A percentile compares a stretch with the other conserved stretches of the same genome.
Conservation (phyloP, 257 asterid genomes). For the Solanum infundibuliforme region DNA sequence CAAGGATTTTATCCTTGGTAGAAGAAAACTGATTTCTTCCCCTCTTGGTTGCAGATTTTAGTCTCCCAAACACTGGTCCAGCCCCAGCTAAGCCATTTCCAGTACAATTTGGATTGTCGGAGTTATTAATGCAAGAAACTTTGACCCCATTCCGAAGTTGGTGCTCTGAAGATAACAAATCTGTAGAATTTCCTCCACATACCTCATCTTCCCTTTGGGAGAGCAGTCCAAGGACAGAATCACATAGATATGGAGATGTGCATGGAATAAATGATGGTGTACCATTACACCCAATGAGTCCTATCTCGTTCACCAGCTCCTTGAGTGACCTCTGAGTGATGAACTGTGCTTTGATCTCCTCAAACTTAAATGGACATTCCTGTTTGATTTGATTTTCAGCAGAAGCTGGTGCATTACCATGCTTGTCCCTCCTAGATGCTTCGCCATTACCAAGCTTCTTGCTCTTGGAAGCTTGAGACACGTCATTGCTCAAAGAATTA, state of each 20-base stretch:
- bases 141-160: conserved; percentile 17
- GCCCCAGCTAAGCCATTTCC: conserved; percentile 21
- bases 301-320: conserved; percentile 58
- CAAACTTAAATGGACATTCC: conserved; percentile 52
- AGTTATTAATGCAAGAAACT: conserved; percentile 5
- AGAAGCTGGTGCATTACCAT: conserved; percentile 20
- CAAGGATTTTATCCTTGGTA: conserved; percentile 24
- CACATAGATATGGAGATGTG: conserved; percentile 27
- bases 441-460: conserved; percentile 31
- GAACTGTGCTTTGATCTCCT: conserved; percentile 73
- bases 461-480: conserved; percentile 21
- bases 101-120: conserved; percentile 13
- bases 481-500: conserved; percentile 16
- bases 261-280: conserved; percentile 38
- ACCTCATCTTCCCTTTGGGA: conserved; percentile 19
- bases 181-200: conserved; percentile 15
- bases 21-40: conserved; percentile 29
- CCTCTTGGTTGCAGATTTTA: conserved; percentile 15
- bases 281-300: conserved; percentile 56
- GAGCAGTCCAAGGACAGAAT: conserved; percentile 33
- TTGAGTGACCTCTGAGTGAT: conserved; percentile 46
- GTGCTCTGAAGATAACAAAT: conserved; percentile 13
- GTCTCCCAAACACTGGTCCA: conserved; percentile 22
- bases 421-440: conserved; percentile 28
- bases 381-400: conserved; percentile 16